Conservation (phyloP, 176 grass and related monocot species). For the Rhynchospora breviuscula region DNA sequence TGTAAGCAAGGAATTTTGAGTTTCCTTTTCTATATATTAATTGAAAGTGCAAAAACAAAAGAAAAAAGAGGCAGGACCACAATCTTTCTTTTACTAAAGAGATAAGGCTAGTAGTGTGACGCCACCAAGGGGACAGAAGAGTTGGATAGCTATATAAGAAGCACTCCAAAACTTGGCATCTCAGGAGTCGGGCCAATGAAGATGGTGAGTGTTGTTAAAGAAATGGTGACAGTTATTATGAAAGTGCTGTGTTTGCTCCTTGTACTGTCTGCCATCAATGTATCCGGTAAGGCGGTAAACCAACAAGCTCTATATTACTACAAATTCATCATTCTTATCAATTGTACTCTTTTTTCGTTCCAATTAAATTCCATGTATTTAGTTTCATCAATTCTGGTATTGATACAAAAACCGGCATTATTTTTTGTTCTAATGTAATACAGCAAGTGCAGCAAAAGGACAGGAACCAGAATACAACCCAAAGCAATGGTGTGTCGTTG, state of each 20-base stretch:
- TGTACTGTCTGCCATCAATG: not conserved
- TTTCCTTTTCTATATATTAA: not conserved
- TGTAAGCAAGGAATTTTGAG: conserved; percentile 5
- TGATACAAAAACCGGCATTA: not conserved
- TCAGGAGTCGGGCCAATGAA: not conserved
- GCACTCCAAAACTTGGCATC: not conserved
- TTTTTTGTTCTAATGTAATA: not conserved
- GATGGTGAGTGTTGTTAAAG: not conserved
- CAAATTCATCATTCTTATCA: not conserved
- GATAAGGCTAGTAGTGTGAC: not conserved
- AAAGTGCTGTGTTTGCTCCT: not conserved
- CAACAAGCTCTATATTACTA: not conserved
- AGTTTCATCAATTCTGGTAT: not conserved
- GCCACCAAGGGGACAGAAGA: not conserved
- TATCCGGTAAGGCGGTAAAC: not conserved
- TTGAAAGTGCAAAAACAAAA: conserved; percentile 9
- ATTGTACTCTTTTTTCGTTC: not conserved
- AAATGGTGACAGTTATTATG: not conserved
- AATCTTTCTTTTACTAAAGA: not conserved
- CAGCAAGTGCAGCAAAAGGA: not conserved
- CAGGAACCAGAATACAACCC: not conserved
- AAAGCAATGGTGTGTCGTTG: conserved; percentile 50
- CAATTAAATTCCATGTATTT: not conserved
- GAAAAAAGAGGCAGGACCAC: not conserved
- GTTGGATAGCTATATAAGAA: not conserved